Evolutionary conservation across 1,284 basidiomycete genomes (phyloP), one percentile per base, ranked within the genome.

Genomic region (Ceratobasidium sp.): DNA sequence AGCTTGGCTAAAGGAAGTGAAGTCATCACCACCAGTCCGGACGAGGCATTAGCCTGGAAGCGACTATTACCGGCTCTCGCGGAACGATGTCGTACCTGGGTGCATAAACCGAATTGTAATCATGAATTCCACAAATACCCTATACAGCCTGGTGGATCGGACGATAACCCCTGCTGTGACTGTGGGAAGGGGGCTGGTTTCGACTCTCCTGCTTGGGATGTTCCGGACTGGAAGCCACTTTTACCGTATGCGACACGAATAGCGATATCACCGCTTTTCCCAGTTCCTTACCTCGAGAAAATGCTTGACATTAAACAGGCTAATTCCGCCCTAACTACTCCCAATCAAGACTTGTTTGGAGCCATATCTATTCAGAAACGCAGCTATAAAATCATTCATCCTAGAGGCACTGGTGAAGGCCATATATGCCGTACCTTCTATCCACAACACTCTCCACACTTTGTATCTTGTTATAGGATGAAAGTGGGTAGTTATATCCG

Each of bases 51-150:
- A 1, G 68, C 56, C 12, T 70, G 68, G 68, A 70, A 59, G 44
- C 26, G 56, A 3, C 12, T 70, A 9, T 44, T 70, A 2, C 68
- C 68, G 9, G 56, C 54, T 33, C 59, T 57, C 28, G 52, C 56
- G 40, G 68, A 70, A 26, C 54, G 68, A 13, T 40, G 52, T 15
- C 68, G 68, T 40, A 70, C 68, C 12, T 70, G 68, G 68, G 13
- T 54, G n/a, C 68, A 70, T 46, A 56, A 33, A 28, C 54, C 56
- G 15, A 28, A 59, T 40, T 70, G 68, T 23, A 23, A n/a, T 23
- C 59, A 70, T 54, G 54, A n/a, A 40, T 13, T 40, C 2, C 28
- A 5, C 13, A n/a, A n/a, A 20, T 5, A 20, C 12, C n/a, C 56
- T 44, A 28, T 40, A 7, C 50, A 42, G 38, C 44, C 68, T 9